Conservation (phyloP, 208 protist species). For the Novymonas esmeraldas region DNA sequence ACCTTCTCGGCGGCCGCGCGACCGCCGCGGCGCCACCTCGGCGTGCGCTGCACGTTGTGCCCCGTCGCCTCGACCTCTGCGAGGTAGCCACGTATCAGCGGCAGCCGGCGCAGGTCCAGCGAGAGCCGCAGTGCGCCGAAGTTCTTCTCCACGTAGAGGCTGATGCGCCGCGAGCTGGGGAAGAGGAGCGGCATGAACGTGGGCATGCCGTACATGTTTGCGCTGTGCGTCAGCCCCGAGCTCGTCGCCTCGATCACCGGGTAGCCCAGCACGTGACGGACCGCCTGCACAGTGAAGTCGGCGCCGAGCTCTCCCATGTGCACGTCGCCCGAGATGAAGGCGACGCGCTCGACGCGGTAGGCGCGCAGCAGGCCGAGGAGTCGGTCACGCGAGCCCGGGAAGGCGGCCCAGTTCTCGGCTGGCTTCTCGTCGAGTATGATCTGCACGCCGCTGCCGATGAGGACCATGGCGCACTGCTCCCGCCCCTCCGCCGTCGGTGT, state of each 20-base stretch:
- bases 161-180: slow-evolving; percentile 46
- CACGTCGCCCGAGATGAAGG: slow-evolving; percentile 86
- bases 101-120: slow-evolving; percentile 27
- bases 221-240: slow-evolving; percentile 83
- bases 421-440: slow-evolving; percentile 81
- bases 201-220: slow-evolving; percentile 46
- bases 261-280: slow-evolving; percentile 51
- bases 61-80: background rate
- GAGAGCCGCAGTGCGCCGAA: slow-evolving; percentile 61
- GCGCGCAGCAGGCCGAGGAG: slow-evolving; percentile 57
- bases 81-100: slow-evolving; percentile 16
- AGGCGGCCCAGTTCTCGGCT: slow-evolving; percentile 77
- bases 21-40: slow-evolving; percentile 13
- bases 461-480: slow-evolving; percentile 60
- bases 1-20: slow-evolving; percentile 34
- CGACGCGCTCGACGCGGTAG: slow-evolving; percentile 52
- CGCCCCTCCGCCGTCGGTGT: slow-evolving; percentile 8
- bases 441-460: slow-evolving; percentile 81
- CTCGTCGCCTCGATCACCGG: slow-evolving; percentile 80
- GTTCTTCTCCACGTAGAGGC: slow-evolving; percentile 73
- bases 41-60: background rate
- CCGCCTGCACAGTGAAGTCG: slow-evolving; percentile 44
- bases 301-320: slow-evolving; percentile 83
- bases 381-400: slow-evolving; percentile 54
- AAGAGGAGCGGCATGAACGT: slow-evolving; percentile 52